Percentiles rank a stretch among this genome's conserved stretches.
These are phyloP conservation scores for Pythium brachiatum DNA, from an alignment of 352 stramenopile genomes.

Conservation along the genomic window DNA sequence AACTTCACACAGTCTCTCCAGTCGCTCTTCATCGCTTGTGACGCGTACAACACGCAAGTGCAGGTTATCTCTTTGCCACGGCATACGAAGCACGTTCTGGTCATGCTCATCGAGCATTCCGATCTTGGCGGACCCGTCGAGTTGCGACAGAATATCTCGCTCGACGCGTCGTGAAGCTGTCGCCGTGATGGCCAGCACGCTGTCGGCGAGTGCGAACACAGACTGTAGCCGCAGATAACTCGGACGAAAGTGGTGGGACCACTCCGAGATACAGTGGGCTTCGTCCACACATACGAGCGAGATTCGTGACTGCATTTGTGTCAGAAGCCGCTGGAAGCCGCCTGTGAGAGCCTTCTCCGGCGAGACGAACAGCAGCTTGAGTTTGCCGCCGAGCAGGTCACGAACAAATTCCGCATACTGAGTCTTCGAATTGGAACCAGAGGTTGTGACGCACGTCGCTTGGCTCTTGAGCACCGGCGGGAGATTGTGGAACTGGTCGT, in stretches of 20 bases:
- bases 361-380: slow-evolving; percentile 90
- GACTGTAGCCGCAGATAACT: slow-evolving; percentile 64
- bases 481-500: slow-evolving; percentile 89
- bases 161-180: slow-evolving; percentile 86
- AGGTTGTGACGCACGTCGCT: slow-evolving; percentile 55
- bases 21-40: slow-evolving; percentile 54
- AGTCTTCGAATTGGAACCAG: slow-evolving; percentile 44
- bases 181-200: slow-evolving; percentile 91
- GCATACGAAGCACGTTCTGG: slow-evolving; percentile 65
- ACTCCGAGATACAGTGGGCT: slow-evolving; percentile 94
- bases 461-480: slow-evolving; percentile 55
- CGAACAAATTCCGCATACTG: slow-evolving; percentile 66
- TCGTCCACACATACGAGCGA: slow-evolving; percentile 93
- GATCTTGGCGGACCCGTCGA: slow-evolving; percentile 21
- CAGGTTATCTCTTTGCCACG: slow-evolving; percentile 74
- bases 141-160: slow-evolving; percentile 58
- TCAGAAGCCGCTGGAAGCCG: slow-evolving; percentile 73
- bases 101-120: slow-evolving; percentile 25
- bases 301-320: slow-evolving; percentile 40
- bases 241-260: slow-evolving; percentile 94
- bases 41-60: slow-evolving; percentile 52
- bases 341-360: slow-evolving; percentile 85
- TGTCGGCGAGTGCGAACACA: slow-evolving; percentile 58
- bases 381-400: slow-evolving; percentile 51
- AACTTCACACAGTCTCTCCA: slow-evolving; percentile 36